Conservation (phyloP, 768 basidiomycete species). For the Termitomyces sp. region DNA sequence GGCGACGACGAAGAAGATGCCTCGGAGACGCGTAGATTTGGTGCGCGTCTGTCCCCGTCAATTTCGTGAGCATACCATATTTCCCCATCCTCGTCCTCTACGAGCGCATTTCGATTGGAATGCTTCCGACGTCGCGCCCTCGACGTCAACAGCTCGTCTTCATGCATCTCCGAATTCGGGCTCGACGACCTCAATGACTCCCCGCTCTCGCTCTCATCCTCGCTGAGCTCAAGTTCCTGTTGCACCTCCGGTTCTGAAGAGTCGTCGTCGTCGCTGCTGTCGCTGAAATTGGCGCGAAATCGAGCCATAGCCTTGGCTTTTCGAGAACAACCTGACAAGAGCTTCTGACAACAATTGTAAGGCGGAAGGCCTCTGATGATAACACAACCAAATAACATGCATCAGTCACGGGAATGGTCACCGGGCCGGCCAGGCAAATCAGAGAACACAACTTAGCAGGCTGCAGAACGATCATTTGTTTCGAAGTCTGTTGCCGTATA, state of each 20-base stretch:
- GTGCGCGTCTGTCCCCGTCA: constrained; percentile 17
- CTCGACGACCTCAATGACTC: constrained; percentile 33
- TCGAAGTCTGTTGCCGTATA: not conserved
- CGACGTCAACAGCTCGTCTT: constrained; percentile 42
- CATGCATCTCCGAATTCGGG: constrained; percentile 44
- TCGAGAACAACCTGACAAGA: not conserved
- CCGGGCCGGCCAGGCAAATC: no score
- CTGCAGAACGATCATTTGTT: no score
- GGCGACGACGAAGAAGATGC: constrained; percentile 30
- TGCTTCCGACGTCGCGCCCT: constrained; percentile 22
- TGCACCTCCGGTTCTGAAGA: constrained; percentile 26
- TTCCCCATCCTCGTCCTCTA: constrained; percentile 57
- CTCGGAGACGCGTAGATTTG: constrained; percentile 28
- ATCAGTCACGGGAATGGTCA: no score
- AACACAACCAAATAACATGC: constrained; percentile 3
- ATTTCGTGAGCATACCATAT: constrained; percentile 27
- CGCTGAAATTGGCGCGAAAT: constrained; percentile 64
- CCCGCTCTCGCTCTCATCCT: constrained; percentile 37
- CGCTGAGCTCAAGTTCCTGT: constrained; percentile 21
- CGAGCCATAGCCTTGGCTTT: constrained; percentile 51
- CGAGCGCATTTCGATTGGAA: constrained; percentile 42
- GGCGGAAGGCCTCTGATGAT: not conserved
- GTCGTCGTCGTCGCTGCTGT: constrained; percentile 50
- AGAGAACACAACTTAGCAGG: no score
- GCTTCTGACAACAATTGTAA: not conserved